Evolutionary conservation across 208 protist species (phyloP), one percentile per base, ranked within the genome.

Genomic region (Trypanosoma lewisi): DNA sequence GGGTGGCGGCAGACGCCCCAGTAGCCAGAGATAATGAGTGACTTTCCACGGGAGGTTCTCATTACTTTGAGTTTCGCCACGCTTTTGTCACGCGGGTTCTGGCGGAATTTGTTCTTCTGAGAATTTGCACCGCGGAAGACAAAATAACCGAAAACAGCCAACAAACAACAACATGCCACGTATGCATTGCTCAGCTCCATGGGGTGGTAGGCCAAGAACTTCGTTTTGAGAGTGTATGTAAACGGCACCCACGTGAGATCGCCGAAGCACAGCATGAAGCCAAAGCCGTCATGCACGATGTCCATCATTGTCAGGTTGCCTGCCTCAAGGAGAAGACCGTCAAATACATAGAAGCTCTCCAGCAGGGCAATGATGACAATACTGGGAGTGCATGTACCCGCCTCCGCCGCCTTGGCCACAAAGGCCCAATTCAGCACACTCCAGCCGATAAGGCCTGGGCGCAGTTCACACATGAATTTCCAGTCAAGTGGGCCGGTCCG

Each of bases 1-100:
- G 98, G 91, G 80, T 99, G 95, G 23, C 97, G 83, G 60, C 95
- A 97, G 23, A 97, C 74, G 49, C 97, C 97, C 97, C 97, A 99
- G 67, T 83, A 98, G 63, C 97, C 97, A 8, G 90, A 97, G 37
- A 92, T 85, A 51, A 99, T 74, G 17, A 99, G 89, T 5, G 83
- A 84, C 61, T 86, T 91, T 2, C 86, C 88, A 8, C 53, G 57
- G 8, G 78, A 85, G 27, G 96, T 97, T 54, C 83, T 69, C 77
- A 98, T 83, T 21, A 80, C 71, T 44, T 82, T 78, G n/a, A 96
- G 72, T 55, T 92, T 74, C 19, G 59, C 49, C 47, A 94, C 84
- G 17, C 69, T 49, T 9, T 69, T 56, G 68, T 93, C 85, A 33
- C 64, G 55, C 12, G 91, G 88, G 61, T 95, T 87, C 37, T 42